Conservation (phyloP, 345 rosid species). For the Clausena lansium region DNA sequence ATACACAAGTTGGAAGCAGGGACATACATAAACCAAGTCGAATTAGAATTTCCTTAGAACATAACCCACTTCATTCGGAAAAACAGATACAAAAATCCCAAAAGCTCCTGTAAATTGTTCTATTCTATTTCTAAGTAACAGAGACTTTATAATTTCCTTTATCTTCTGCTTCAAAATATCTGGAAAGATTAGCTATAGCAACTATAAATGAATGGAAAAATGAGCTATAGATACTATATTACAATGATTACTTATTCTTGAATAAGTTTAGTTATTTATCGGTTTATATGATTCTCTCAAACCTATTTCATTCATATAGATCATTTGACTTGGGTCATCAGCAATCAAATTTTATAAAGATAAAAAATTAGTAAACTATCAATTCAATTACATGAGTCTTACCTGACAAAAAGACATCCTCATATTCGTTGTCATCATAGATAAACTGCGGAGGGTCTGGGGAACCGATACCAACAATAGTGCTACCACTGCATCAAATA, state of each 20-base stretch:
- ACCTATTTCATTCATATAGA: constrained; percentile 1
- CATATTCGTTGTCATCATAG: constrained; percentile 75
- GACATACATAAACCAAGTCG: background rate
- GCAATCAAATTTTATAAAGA: background rate
- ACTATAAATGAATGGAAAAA: background rate
- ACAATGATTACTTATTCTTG: background rate
- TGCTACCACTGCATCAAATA: constrained; percentile 73
- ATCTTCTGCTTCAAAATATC: background rate
- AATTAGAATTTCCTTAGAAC: background rate
- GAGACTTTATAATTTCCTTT: background rate
- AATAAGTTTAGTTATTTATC: background rate
- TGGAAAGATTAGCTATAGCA: background rate
- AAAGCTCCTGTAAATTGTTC: background rate
- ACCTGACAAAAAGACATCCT: constrained; percentile 85
- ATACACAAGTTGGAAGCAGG: background rate
- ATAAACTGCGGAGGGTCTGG: constrained; percentile 91
- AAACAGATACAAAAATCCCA: background rate
- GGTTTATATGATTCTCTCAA: background rate
- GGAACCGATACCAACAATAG: constrained; percentile 89
- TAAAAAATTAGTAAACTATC: background rate
- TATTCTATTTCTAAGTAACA: background rate
- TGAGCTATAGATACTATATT: background rate
- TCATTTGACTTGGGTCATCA: background rate
- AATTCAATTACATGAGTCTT: constrained; percentile 13
- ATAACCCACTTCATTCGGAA: background rate